Conservation (phyloP, 1,284 basidiomycete genomes). For the Ganoderma sp. region DNA sequence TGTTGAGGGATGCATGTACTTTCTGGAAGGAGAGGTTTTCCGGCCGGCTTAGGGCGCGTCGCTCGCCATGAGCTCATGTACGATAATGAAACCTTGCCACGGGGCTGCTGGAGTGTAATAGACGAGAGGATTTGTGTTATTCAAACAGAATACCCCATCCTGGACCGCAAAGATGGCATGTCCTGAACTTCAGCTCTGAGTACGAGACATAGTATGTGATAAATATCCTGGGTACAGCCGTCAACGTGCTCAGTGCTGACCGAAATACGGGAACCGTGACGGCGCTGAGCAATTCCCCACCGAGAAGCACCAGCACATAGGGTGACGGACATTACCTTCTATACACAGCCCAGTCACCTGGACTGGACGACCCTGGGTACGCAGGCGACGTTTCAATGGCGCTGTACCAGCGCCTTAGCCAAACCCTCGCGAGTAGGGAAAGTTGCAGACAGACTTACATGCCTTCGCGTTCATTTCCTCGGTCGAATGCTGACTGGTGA, state of each 20-base stretch:
- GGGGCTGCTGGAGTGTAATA: neutral
- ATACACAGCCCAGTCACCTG: constrained; percentile 10
- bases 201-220: constrained; percentile 7
- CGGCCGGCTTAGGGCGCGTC: neutral
- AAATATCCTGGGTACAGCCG: neutral
- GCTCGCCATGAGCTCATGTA: neutral
- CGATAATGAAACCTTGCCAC: neutral
- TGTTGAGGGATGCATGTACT: neutral
- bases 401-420: constrained; percentile 14
- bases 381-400: neutral
- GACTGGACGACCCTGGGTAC: neutral
- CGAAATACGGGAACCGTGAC: neutral
- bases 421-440: constrained; percentile 1
- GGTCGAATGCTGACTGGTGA: neutral
- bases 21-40: neutral
- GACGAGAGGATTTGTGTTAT: neutral
- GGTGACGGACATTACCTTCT: neutral
- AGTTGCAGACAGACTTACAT: neutral
- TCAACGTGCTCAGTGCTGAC: neutral
- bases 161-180: neutral
- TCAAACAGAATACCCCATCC: neutral
- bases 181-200: neutral
- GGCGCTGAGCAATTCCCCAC: neutral
- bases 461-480: neutral
- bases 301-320: neutral